Evolutionary conservation across 257 asterid species (phyloP).

Genomic region (Petunia secreta): DNA sequence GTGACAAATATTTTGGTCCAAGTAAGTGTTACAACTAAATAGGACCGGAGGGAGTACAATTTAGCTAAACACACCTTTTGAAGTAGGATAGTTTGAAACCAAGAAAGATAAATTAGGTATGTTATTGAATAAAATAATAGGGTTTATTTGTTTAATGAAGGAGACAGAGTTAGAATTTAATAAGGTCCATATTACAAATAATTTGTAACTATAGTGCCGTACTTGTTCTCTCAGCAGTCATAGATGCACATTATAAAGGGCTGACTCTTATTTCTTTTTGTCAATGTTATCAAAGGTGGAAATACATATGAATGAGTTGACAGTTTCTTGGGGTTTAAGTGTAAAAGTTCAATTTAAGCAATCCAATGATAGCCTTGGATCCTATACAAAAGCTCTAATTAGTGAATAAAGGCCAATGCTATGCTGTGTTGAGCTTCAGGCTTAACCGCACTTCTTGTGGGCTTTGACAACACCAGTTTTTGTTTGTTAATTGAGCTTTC

Average conservation of each 20-base stretch:
- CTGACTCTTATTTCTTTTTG: background rate
- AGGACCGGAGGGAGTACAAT: no score
- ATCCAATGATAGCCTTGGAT: background rate
- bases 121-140: background rate
- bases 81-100: background rate
- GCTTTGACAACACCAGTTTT: background rate
- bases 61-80: no score
- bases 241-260: background rate
- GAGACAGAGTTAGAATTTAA: background rate
- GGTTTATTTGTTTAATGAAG: constrained; percentile 6
- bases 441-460: background rate
- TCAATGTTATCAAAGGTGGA: background rate
- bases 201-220: background rate
- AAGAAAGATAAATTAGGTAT: background rate
- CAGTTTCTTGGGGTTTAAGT: background rate
- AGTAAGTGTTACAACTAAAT: no score
- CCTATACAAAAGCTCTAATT: background rate
- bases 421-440: background rate
- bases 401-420: background rate
- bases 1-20: no score
- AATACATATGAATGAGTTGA: background rate
- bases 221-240: background rate
- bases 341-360: background rate
- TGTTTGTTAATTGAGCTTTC: background rate
- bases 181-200: background rate